A percentile compares a stretch with the other conserved stretches of the same genome.
Conservation (phyloP, 345 rosid species). For the Melaleuca alternifolia region DNA sequence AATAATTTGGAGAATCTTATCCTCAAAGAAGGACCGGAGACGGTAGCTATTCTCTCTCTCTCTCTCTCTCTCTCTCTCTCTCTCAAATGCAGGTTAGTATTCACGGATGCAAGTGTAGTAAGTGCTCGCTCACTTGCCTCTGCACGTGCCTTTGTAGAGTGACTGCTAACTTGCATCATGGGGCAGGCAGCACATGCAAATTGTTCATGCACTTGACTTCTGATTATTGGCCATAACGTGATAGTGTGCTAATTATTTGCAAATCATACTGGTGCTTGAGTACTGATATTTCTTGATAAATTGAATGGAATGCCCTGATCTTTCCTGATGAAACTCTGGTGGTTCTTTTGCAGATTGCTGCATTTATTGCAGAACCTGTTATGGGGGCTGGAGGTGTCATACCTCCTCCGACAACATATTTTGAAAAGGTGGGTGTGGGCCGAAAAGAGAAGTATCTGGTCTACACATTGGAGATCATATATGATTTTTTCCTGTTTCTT, state of each 20-base stretch:
- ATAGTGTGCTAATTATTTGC: not conserved
- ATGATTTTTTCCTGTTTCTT: not conserved
- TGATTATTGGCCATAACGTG: not conserved
- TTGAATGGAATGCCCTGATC: not conserved
- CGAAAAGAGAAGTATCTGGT: not conserved
- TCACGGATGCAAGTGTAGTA: not conserved
- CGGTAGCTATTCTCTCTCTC: conserved; percentile 27
- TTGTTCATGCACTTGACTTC: not conserved
- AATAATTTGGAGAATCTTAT: conserved; percentile 79
- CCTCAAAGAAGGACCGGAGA: conserved; percentile 93
- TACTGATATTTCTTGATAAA: not conserved
- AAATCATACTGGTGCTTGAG: not conserved
- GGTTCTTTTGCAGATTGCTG: conserved; percentile 60
- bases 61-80: not conserved
- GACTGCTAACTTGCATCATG: not conserved
- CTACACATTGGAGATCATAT: not conserved
- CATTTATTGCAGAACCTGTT: conserved; percentile 93
- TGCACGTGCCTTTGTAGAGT: not conserved
- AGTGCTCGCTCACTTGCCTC: not conserved
- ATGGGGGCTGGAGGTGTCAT: conserved; percentile 99
- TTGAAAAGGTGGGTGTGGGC: conserved; percentile 62
- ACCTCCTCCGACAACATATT: conserved; percentile 90
- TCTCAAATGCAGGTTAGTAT: not conserved
- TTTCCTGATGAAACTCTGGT: not conserved
- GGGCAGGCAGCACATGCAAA: not conserved